Evolutionary conservation across 1,284 basidiomycete genomes (phyloP), one percentile per base, ranked within the genome.

Genomic region (Golubevia sp.): DNA sequence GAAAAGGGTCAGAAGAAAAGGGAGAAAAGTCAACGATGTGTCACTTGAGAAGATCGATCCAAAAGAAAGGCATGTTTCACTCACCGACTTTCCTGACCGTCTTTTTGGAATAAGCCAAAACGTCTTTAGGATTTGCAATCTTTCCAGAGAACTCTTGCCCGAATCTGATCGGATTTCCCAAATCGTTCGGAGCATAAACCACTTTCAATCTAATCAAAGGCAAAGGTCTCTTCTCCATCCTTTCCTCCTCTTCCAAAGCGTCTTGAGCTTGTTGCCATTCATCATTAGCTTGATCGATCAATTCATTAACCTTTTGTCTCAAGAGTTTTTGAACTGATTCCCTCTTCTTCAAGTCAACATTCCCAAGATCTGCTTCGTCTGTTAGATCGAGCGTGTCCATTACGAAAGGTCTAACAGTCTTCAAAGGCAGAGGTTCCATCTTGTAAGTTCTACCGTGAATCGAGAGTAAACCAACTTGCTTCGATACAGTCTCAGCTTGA

Each of bases 391-490:
- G 85, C 61, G 95, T 91, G 65, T 93, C 91, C 64, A 96, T 88
- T n/a, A 97, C 91, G 78, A 99, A 98, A 0, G 97, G 97, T 3
- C 97, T 88, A 21, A 97, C 94, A 7, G 93, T 95, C 57, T 92
- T 91, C 56, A 99, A 86, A 1, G 92, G 89, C 38, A 99, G 88
- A 1, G 94, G 92, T 25, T 90, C 90, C 70, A 99, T 85, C 66
- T 92, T 86, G 81, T 93, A 99, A 60, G 94, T 90, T 74, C 92
- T 93, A 23, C 90, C 91, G 77, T 92, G 91, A 30, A 97, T 89
- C 68, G 91, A 88, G 11, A 97, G 85, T 23, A 97, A 85, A 0
- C 92, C 94, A 53, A 95, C 93, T 71, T 97, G 91, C 13, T 26
- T 52, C 21, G 0, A 6, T 23, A 52, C 21, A 52, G 2, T 23